These are phyloP conservation scores for Kappamyces sp. DNA, from an alignment of 192 early-diverging fungal genomes.

Conservation along the genomic window DNA sequence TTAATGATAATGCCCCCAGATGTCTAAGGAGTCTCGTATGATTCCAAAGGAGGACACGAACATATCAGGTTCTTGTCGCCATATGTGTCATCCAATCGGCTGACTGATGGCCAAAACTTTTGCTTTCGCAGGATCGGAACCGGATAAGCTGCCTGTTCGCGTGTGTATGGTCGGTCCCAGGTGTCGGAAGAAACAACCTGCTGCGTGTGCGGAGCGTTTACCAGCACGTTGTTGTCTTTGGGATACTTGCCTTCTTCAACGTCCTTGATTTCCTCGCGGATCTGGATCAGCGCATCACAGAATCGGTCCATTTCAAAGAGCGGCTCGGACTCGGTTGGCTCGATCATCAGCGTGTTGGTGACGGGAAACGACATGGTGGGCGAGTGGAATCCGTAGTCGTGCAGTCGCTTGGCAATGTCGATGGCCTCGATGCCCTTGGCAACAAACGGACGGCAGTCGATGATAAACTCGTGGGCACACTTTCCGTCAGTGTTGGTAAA, in stretches of 20 bases:
- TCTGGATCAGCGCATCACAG: conserved; percentile 96
- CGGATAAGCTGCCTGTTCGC: conserved; percentile 89
- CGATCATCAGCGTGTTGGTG: conserved; percentile 97
- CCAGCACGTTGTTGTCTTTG: conserved; percentile 80
- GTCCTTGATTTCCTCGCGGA: conserved; percentile 85
- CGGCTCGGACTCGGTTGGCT: conserved; percentile 96
- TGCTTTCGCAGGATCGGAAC: conserved; percentile 68
- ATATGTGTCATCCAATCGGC: conserved; percentile 85
- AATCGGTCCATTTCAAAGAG: conserved; percentile 92
- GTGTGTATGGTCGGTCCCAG: conserved; percentile 83
- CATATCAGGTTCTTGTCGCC: conserved; percentile 92
- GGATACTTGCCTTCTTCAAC: conserved; percentile 81
- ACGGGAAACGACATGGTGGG: conserved; percentile 99
- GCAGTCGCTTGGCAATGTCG: conserved; percentile 96
- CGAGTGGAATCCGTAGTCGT: conserved; percentile 96
- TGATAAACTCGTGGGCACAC: conserved; percentile 99
- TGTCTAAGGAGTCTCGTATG: conserved; percentile 33
- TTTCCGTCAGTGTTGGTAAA: conserved; percentile 89
- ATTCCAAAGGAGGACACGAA: conserved; percentile 90
- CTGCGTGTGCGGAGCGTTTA: conserved; percentile 84
- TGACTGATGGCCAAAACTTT: conserved; percentile 98
- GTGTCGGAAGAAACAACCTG: conserved; percentile 66
- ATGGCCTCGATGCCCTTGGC: conserved; percentile 78
- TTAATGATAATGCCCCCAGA: no score
- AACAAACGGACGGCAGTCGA: conserved; percentile 89